Evolutionary conservation across 1,139 yeast species (phyloP).

Genomic region (Magnusiomyces paraingens): DNA sequence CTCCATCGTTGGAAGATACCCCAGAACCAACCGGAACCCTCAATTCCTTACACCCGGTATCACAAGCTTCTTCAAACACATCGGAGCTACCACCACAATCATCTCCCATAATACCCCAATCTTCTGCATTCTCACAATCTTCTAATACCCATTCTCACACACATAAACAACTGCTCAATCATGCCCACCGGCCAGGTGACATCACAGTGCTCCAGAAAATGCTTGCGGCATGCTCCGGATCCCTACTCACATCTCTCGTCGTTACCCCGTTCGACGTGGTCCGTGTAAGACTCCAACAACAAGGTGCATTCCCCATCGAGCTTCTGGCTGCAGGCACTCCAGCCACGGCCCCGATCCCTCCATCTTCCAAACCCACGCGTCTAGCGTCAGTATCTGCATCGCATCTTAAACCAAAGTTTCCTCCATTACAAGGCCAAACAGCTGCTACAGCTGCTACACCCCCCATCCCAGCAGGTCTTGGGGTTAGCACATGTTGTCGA

Average conservation of each 20-base stretch:
- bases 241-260: slow-evolving; percentile 70
- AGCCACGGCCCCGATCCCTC: slow-evolving; percentile 23
- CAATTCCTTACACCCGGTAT: not conserved
- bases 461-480: slow-evolving; percentile 15
- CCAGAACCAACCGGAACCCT: not conserved
- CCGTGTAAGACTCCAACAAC: slow-evolving; percentile 85
- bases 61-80: not conserved
- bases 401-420: not conserved
- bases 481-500: slow-evolving; percentile 35
- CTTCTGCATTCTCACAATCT: not conserved
- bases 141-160: not conserved
- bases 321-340: slow-evolving; percentile 10
- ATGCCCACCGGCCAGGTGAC: slow-evolving; percentile 7
- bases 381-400: not conserved
- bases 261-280: slow-evolving; percentile 95
- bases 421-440: not conserved
- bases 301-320: slow-evolving; percentile 38
- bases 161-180: not conserved
- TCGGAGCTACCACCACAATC: not conserved
- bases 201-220: slow-evolving; percentile 57
- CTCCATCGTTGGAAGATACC: too few relatives aligned
- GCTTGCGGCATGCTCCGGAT: slow-evolving; percentile 89
- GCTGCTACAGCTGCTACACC: slow-evolving; percentile 8
- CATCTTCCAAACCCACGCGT: slow-evolving; percentile 7
- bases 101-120: not conserved